Percentiles rank a stretch among this genome's conserved stretches.
Conservation (phyloP, 306 rosid species). For the Dalbergia cultrata region DNA sequence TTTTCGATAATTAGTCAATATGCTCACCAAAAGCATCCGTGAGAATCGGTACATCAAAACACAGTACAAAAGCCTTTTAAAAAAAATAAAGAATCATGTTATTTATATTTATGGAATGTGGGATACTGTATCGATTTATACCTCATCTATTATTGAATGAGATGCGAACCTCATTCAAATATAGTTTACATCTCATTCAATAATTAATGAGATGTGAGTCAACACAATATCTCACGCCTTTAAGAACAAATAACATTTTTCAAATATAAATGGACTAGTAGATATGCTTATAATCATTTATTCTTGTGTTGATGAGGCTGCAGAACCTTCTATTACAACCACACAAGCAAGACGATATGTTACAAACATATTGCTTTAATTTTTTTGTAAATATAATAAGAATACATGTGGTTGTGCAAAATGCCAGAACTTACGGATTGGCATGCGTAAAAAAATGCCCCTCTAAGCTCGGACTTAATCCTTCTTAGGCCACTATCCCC, state of each 20-base stretch:
- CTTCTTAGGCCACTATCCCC: conserved; percentile 33
- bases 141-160: too few relatives aligned
- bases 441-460: conserved; percentile 47
- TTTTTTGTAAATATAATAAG: neutral
- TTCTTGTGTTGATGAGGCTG: conserved; percentile 22
- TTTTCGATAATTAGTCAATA: too few relatives aligned
- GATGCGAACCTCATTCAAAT: too few relatives aligned
- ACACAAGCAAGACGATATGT: conserved; percentile 16
- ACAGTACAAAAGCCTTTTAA: too few relatives aligned
- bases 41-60: too few relatives aligned
- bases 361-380: conserved; percentile 5
- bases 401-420: conserved; percentile 38
- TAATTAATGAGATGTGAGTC: too few relatives aligned
- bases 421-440: conserved; percentile 39
- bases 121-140: too few relatives aligned
- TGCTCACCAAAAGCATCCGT: too few relatives aligned
- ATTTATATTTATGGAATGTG: too few relatives aligned
- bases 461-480: conserved; percentile 42
- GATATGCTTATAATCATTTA: neutral
- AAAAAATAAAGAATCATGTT: too few relatives aligned
- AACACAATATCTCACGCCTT: too few relatives aligned
- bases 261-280: neutral
- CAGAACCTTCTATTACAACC: conserved; percentile 26
- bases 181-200: too few relatives aligned
- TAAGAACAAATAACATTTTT: conserved; percentile 20